Conservation (phyloP, 495 filamentous ascomycete species). For the Daldinia caldariorum region DNA sequence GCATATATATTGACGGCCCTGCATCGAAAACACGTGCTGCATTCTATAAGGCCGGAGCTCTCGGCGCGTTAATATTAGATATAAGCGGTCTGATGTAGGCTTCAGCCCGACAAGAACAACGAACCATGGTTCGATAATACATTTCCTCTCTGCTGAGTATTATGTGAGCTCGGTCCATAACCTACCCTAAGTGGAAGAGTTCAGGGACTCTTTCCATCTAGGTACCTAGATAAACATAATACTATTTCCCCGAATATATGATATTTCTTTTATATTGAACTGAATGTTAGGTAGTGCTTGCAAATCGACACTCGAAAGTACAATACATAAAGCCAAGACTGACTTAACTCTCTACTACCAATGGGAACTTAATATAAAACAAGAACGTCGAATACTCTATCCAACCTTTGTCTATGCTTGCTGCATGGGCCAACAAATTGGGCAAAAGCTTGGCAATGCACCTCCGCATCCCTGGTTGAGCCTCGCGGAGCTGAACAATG, state of each 20-base stretch:
- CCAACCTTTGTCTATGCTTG: not conserved
- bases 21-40: slow-evolving; percentile 31
- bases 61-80: slow-evolving; percentile 17
- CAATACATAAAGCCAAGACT: not conserved
- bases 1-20: not conserved
- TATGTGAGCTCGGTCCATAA: no score
- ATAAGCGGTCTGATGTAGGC: not conserved
- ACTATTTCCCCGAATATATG: not conserved
- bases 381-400: not conserved
- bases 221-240: no score
- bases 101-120: not conserved
- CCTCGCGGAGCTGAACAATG: slow-evolving; percentile 33
- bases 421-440: not conserved
- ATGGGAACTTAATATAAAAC: not conserved
- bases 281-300: no score
- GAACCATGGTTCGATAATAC: not conserved
- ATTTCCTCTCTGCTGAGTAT: no score
- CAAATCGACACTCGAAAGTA: no score
- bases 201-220: no score
- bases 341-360: not conserved
- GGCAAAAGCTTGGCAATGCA: slow-evolving; percentile 18
- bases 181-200: no score
- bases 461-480: slow-evolving; percentile 20
- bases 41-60: slow-evolving; percentile 33
- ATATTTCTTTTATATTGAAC: no score